A percentile compares a stretch with the other conserved stretches of the same genome.
Evolutionary conservation across 306 rosid species (phyloP).

Genomic region (peach (Prunus persica)): Prunus_persica_NCBIv2 NC_034014.1:7627501-7628000

Average conservation of each 20-base stretch:
- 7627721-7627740: conserved; percentile 99
- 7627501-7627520: background rate
- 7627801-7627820: conserved; percentile 96
- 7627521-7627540: conserved; percentile 12
- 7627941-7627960: background rate
- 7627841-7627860: background rate
- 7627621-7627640: background rate
- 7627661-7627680: too few species aligned
- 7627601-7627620: background rate
- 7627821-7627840: conserved; percentile 70
- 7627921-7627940: background rate
- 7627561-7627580: conserved; percentile 30
- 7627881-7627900: background rate
- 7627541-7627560: background rate
- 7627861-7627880: background rate
- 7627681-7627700: background rate
- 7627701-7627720: conserved; percentile 71
- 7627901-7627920: background rate
- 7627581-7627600: conserved; percentile 10
- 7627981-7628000: background rate
- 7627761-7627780: background rate
- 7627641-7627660: background rate
- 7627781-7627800: conserved; percentile 56
- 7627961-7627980: background rate
- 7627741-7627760: conserved; percentile 38